Base-by-base conservation (phyloP, 2,329 filamentous ascomycete genomes). In the Ceratocystis albifundus region DNA sequence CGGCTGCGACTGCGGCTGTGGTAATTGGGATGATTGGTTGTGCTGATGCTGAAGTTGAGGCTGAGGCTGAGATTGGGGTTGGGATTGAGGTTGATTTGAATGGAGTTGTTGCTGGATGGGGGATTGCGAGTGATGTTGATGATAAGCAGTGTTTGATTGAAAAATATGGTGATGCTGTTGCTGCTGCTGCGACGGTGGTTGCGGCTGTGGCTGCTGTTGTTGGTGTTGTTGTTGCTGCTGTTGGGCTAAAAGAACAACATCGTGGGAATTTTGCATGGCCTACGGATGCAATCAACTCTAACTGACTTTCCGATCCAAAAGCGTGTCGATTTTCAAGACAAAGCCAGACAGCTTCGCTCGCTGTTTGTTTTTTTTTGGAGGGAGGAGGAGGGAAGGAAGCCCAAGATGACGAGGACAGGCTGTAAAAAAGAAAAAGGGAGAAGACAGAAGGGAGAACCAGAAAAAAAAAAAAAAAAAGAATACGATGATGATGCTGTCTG, bases 1-100 rank as follows among this genome's bases (percentile, higher is more conserved):
- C 76, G 96, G 92, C 92, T 46, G 63, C 53, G 50, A 17, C 64
- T 32, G 80, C 76, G 96, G 92, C 92, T 46, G 63, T 46, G 50
- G 20, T 62, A 64, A 65, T 44, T 53, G 67, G 41, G 36, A 55
- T 32, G 28, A 73, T 67, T 69, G 72, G 64, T 67, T 71, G 62
- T 28, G 70, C 65, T 69, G 71, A 53, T 68, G 69, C 74, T 80
- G 79, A 67, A 69, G 69, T 69, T 75, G 71, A 53, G 69, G 69
- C 74, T 80, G 79, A 67, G 69, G 69, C 69, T 75, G 74, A 67
- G 76, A 75, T 65, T 72, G 73, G 55, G 22, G 45, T 41, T 65
- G 63, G 32, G 55, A 22, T 32, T 48, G 48, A 46, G 62, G 65
- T 30, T 44, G 64, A 46, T 61, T 53, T 44, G 25, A 32, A 50